Evolutionary conservation across 2,329 filamentous ascomycete species (phyloP), one percentile per base, ranked within the genome.

Genomic region (Alternaria sp.): DNA sequence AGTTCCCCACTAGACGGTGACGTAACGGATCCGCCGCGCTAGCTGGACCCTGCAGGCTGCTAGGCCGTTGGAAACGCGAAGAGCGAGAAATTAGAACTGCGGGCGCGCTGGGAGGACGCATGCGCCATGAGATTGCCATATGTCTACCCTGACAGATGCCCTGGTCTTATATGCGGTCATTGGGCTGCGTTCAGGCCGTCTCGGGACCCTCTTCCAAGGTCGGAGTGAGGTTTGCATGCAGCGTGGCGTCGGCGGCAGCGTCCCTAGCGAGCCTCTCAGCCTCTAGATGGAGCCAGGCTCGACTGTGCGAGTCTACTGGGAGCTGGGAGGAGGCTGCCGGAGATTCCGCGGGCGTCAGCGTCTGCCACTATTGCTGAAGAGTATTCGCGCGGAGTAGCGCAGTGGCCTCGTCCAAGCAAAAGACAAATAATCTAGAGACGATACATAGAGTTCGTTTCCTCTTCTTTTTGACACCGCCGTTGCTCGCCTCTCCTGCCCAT

Each of bases 311-410:
- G 50, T 58, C 46, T 55, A 56, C 55, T 53, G 49, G 58, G 53
- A 41, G 37, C 58, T 71, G 68, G 55, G 37, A 58, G 33, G 57
- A 58, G 53, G 56, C 62, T 64, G 65, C 67, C 67, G 68, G 62
- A 60, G 55, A 63, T 61, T 63, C 69, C 69, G 69, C 70, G 60
- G 69, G 49, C 28, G 49, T 53, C 49, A 41, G 49, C 49, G 30
- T 61, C 57, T 61, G 55, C 63, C 68, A 66, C 69, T 63, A 63
- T 64, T 58, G 60, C 63, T 61, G 47, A 60, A 58, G 53, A 57
- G 65, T 56, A 47, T 59, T 66, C 61, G 69, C 63, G 67, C 64
- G 51, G 50, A 71, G 54, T 69, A 71, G 69, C 64, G 69, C 59
- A 53, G 50, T 65, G 20, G 33, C 18, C 41, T 53, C 51, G 55